Base-by-base conservation (phyloP, 2,329 filamentous ascomycete species). In the Aspergillus awamori region DNA sequence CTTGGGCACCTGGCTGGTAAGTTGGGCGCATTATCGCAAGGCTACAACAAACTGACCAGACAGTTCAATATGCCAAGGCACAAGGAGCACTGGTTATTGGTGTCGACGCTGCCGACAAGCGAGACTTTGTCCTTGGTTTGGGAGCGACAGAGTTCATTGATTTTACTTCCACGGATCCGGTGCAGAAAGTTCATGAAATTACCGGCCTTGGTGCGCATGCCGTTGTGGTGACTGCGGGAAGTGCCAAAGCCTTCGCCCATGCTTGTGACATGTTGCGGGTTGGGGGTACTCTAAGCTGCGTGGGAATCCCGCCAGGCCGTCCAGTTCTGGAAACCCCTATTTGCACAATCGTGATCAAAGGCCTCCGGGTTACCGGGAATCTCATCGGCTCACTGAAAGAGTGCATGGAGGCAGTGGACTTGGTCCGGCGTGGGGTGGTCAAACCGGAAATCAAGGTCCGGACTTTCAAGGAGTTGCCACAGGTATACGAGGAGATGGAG, bases 351-450 rank as follows among this genome's bases (percentile, higher is more conserved):
- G 77, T 81, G 26, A 81, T 82, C 65, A 80, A 77, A 65, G 78
- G 80, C 1, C 61, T 82, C 30, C 76, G 67, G 55, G 77, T 81
- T 49, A 75, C 73, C 2, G 79, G 79, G 1, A 82, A 80, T 53
- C 67, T 82, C 39, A 75, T 81, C 4, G 79, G 79, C 0, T 80
- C 75, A 5, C 63, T 81, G 63, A 78, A 77, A 61, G 80, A 82
- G 62, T 81, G 79, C 47, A 71, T 81, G 67, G 80, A 81, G 60
- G 80, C 79, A 0, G 78, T 81, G 20, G 77, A 81, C 36, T 63
- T 80, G 59, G 79, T 81, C 1, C 68, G 76, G 39, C 70, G 69
- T 2, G 79, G 79, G 0, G 64, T 78, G 24, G 77, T 82, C 6
- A 80, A 76, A 53, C 79, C 79, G 26, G 74, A 74, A 47, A 71